Evolutionary conservation across 78 protist species (phyloP).

Genomic region (Dictyostelium intermedium): DNA sequence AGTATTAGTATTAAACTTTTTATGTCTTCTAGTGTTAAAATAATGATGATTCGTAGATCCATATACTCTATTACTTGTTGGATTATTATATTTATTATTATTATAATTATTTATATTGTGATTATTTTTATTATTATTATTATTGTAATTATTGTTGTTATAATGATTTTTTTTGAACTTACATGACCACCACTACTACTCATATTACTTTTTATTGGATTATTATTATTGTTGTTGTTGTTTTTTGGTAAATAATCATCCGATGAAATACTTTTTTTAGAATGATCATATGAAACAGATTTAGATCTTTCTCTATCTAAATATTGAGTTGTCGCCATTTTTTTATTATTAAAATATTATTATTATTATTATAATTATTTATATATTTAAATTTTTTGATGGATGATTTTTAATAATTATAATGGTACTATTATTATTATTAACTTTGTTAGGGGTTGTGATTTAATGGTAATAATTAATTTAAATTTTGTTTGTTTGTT

Average conservation of each 20-base stretch:
- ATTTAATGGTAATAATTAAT: background rate
- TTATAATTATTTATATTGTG: background rate
- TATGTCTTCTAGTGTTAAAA: conserved; percentile 12
- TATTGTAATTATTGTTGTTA: background rate
- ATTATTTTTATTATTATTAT: no score
- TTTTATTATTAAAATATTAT: background rate
- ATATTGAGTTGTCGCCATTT: conserved; percentile 8
- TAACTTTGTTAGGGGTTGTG: background rate
- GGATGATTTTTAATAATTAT: background rate
- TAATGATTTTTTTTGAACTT: background rate
- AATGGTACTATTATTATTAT: background rate
- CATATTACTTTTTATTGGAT: background rate
- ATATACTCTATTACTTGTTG: background rate
- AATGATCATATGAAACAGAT: conserved; percentile 13
- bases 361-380: background rate
- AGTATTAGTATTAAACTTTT: background rate
- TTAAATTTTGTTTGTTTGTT: background rate
- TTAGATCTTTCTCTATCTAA: conserved; percentile 23
- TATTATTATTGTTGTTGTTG: background rate
- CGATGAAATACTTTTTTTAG: conserved; percentile 15
- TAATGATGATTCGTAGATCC: background rate
- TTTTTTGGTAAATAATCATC: background rate
- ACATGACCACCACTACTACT: background rate
- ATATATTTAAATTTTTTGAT: background rate
- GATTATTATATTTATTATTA: background rate